phyloP scores from a whole-genome alignment of 2,329 filamentous ascomycete species.

The Beauveria varroae region DNA sequence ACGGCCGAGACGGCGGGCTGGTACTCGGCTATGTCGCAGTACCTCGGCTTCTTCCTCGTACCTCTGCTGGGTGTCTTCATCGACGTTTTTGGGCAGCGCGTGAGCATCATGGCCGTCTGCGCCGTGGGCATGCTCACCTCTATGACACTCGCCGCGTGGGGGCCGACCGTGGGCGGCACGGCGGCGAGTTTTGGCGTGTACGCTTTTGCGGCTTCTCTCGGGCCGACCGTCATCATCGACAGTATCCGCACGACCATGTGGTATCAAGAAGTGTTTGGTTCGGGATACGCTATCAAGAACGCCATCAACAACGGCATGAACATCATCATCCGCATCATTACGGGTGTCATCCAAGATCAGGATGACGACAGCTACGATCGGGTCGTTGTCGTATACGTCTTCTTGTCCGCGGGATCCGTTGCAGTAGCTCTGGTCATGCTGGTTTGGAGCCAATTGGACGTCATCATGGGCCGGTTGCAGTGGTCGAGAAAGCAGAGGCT shows the following conservation, averaged over 20 bases:
- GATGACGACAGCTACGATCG: conserved; percentile 48
- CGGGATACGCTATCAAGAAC: conserved; percentile 53
- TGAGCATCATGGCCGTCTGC: conserved; percentile 46
- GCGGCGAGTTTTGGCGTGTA: conserved; percentile 54
- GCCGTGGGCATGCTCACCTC: conserved; percentile 41
- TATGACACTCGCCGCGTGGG: conserved; percentile 49
- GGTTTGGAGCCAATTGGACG: conserved; percentile 27
- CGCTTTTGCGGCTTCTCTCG: conserved; percentile 46
- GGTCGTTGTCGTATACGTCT: conserved; percentile 48
- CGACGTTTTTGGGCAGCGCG: conserved; percentile 46
- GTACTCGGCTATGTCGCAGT: conserved; percentile 51
- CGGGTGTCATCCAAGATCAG: conserved; percentile 50
- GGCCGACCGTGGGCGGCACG: conserved; percentile 39
- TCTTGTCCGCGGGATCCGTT: conserved; percentile 42
- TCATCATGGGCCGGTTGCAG: conserved; percentile 43
- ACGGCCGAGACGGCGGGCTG: conserved; percentile 48
- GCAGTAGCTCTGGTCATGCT: conserved; percentile 36
- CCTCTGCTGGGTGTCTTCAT: conserved; percentile 48
- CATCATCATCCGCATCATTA: conserved; percentile 50
- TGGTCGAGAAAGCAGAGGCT: conserved; percentile 50
- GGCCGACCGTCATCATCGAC: conserved; percentile 53
- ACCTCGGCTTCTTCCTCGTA: conserved; percentile 50
- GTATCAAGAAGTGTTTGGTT: conserved; percentile 52
- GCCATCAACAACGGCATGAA: conserved; percentile 57
- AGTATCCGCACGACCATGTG: conserved; percentile 52